Evolutionary conservation across 345 rosid genomes (phyloP).

Genomic region (Fremontodendron californicum): DNA sequence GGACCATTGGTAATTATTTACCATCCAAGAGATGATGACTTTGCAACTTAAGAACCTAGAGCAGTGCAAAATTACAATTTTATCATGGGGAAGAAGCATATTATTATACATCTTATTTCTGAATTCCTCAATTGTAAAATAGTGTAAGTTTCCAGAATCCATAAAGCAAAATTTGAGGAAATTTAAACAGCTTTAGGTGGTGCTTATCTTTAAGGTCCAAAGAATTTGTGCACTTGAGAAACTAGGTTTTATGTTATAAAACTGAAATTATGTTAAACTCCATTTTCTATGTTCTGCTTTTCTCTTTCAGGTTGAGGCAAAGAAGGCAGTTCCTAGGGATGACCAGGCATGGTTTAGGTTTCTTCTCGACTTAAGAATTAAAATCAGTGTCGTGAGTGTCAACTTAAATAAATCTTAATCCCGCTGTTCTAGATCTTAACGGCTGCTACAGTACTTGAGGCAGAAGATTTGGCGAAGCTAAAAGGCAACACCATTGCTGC

Average conservation of each 20-base stretch:
- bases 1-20: background rate
- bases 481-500: background rate
- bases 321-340: no score
- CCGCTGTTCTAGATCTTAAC: background rate
- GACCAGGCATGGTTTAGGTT: constrained; percentile 24
- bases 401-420: background rate
- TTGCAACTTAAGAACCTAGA: background rate
- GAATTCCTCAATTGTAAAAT: background rate
- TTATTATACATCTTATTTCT: background rate
- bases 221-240: background rate
- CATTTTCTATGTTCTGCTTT: background rate
- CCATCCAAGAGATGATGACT: background rate
- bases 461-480: background rate
- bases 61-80: background rate
- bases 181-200: constrained; percentile 6
- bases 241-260: background rate
- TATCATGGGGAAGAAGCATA: background rate
- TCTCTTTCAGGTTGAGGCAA: constrained; percentile 83
- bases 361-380: background rate
- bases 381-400: no score
- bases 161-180: background rate
- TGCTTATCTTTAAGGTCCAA: constrained; percentile 8
- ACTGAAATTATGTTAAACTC: background rate
- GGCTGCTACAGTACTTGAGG: background rate
- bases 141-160: background rate